These are phyloP conservation scores for Alliaria petiolata DNA, from an alignment of 345 rosid genomes.

Conservation along the genomic window DNA sequence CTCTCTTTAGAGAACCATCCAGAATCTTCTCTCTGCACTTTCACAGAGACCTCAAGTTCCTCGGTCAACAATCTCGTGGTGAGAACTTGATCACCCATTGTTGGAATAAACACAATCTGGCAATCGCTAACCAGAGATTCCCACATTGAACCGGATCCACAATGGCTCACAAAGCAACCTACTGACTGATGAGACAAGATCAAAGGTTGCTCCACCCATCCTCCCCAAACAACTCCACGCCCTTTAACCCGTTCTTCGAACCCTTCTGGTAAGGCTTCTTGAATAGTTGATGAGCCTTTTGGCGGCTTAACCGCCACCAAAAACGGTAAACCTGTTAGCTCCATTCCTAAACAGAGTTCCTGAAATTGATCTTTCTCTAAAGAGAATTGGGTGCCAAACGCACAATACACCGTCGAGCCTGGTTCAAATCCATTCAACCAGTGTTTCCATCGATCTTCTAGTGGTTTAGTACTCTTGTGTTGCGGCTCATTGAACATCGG, in stretches of 20 bases:
- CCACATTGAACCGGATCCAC: slow-evolving; percentile 40
- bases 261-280: slow-evolving; percentile 37
- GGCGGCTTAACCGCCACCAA: slow-evolving; percentile 22
- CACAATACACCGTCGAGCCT: slow-evolving; percentile 30
- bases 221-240: slow-evolving; percentile 25
- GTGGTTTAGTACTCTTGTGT: not conserved
- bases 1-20: slow-evolving; percentile 25
- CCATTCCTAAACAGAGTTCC: slow-evolving; percentile 38
- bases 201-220: slow-evolving; percentile 30
- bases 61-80: slow-evolving; percentile 29
- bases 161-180: slow-evolving; percentile 37
- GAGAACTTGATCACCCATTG: slow-evolving; percentile 35
- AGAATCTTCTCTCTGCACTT: slow-evolving; percentile 25
- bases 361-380: slow-evolving; percentile 24
- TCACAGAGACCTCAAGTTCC: slow-evolving; percentile 36
- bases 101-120: slow-evolving; percentile 30
- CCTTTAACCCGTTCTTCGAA: slow-evolving; percentile 18
- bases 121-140: slow-evolving; percentile 32
- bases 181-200: slow-evolving; percentile 30
- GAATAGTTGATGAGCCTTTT: slow-evolving; percentile 25
- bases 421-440: slow-evolving; percentile 13
- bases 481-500: slow-evolving; percentile 33
- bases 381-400: slow-evolving; percentile 34
- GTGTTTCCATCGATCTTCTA: slow-evolving; percentile 29
- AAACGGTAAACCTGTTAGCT: slow-evolving; percentile 31